Conservation (phyloP, 805 yeast genomes). For the Wickerhamiella azyma region DNA sequence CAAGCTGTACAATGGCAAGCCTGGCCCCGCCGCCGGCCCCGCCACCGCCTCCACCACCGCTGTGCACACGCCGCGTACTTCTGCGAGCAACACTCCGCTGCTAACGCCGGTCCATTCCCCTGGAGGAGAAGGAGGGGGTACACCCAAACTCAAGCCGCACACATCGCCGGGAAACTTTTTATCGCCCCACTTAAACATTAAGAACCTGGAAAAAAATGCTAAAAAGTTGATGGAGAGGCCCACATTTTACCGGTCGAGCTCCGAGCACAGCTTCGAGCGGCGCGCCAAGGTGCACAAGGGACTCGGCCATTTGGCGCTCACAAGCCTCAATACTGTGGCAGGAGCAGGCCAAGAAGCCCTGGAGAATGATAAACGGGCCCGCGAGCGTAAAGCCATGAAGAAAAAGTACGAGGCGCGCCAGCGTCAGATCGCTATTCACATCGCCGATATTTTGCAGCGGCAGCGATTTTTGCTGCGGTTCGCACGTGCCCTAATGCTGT, state of each 20-base stretch:
- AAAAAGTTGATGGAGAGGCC: conserved; percentile 1
- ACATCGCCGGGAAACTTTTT: background rate
- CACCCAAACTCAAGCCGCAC: background rate
- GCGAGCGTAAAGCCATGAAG: background rate
- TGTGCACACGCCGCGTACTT: background rate
- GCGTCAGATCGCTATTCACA: conserved; percentile 69
- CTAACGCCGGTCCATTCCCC: background rate
- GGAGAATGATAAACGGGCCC: background rate
- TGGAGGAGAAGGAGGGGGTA: background rate
- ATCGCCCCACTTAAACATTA: background rate
- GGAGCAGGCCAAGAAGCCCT: background rate
- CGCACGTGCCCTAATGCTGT: conserved; percentile 82
- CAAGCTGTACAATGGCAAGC: conserved; percentile 3
- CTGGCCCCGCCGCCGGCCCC: background rate
- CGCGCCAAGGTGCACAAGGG: background rate
- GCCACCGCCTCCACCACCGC: background rate
- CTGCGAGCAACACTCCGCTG: background rate
- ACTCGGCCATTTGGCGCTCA: background rate
- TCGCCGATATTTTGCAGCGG: conserved; percentile 75
- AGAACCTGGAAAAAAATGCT: background rate
- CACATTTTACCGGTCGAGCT: background rate
- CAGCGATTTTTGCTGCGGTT: conserved; percentile 74
- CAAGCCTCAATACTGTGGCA: background rate
- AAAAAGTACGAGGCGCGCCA: conserved; percentile 26
- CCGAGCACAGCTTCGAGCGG: background rate